Conservation (phyloP, 768 basidiomycete species). For the Leccinum rimulosum region DNA sequence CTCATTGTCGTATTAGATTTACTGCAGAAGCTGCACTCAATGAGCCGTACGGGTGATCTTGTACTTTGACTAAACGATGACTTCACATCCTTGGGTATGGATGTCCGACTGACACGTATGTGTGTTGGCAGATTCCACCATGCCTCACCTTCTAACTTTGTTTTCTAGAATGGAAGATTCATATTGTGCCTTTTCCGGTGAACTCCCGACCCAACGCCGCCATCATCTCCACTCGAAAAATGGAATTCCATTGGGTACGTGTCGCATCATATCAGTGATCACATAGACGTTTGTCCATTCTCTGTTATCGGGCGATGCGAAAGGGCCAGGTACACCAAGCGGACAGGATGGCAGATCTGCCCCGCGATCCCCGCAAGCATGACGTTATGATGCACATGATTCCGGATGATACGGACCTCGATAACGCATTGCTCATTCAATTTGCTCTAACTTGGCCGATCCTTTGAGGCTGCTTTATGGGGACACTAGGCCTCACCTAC, state of each 20-base stretch:
- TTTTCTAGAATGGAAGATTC: background rate
- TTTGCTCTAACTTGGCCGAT: background rate
- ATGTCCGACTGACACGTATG: background rate
- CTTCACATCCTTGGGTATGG: background rate
- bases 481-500: background rate
- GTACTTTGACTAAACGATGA: background rate
- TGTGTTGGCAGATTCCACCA: background rate
- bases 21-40: no score
- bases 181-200: background rate
- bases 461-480: background rate
- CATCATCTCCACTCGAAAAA: background rate
- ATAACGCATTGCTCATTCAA: no score
- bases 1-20: no score
- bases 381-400: background rate
- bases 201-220: background rate
- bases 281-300: no score
- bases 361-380: background rate
- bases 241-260: background rate
- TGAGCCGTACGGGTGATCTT: background rate
- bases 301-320: background rate
- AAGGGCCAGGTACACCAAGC: background rate
- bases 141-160: background rate
- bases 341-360: no score
- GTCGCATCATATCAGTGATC: no score
- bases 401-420: background rate